A percentile compares a stretch with the other conserved stretches of the same genome.
These are phyloP conservation scores for Phytopythium cucurbitacearum DNA, from an alignment of 352 stramenopile genomes.

Conservation along the genomic window DNA sequence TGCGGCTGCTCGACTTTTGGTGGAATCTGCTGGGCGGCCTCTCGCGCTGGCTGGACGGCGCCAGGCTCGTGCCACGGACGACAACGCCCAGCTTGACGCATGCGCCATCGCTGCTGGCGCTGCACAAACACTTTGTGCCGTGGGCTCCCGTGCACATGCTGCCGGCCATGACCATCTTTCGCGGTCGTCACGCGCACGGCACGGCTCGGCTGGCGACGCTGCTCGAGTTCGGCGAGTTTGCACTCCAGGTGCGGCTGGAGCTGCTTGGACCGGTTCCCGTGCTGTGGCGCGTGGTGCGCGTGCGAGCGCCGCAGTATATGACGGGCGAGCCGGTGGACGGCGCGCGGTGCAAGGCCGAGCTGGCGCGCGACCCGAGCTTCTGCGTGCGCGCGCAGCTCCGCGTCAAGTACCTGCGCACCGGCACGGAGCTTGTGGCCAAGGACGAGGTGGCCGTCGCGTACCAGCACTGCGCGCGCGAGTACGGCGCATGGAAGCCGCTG, in stretches of 20 bases:
- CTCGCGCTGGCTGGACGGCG: conserved; percentile 27
- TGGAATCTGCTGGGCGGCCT: conserved; percentile 32
- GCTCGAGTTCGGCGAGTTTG: conserved; percentile 29
- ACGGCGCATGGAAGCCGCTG: conserved; percentile 25
- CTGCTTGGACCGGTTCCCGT: conserved; percentile 28
- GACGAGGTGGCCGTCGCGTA: conserved; percentile 29
- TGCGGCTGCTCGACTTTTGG: conserved; percentile 45
- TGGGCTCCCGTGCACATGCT: conserved; percentile 21
- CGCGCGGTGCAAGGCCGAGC: neutral
- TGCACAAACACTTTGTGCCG: conserved; percentile 43
- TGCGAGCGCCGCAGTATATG: conserved; percentile 12
- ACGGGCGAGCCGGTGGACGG: conserved; percentile 12
- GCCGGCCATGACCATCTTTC: conserved; percentile 5
- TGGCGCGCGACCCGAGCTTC: conserved; percentile 22
- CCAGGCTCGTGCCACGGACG: conserved; percentile 6
- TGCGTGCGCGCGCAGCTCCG: conserved; percentile 34
- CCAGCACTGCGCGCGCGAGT: conserved; percentile 23
- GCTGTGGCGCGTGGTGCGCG: conserved; percentile 39
- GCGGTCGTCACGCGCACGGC: neutral
- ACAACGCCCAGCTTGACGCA: conserved; percentile 11
- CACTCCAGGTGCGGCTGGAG: conserved; percentile 43
- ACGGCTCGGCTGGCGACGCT: conserved; percentile 12
- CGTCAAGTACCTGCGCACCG: conserved; percentile 24
- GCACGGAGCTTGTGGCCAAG: conserved; percentile 8
- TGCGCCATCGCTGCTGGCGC: conserved; percentile 32